Evolutionary conservation across 139 green algal species (phyloP).

Genomic region (Bryopsis sp.): DNA sequence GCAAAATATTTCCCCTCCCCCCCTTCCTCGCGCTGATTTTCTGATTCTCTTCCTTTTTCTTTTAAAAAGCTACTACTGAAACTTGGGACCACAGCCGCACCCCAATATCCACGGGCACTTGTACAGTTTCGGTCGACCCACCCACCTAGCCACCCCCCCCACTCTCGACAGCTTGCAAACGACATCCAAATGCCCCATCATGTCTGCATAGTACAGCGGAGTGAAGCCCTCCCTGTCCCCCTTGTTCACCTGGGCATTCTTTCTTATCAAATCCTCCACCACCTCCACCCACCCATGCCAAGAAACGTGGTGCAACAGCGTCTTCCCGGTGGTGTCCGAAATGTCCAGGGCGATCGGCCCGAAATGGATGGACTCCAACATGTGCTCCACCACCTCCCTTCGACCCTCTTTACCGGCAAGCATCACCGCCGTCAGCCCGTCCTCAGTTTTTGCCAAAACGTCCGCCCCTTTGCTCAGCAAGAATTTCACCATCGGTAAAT

Average conservation of each 20-base stretch:
- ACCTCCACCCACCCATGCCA: not conserved
- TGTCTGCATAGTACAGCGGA: conserved; percentile 16
- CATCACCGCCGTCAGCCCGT: not conserved
- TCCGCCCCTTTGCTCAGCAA: not conserved
- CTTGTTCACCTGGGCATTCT: not conserved
- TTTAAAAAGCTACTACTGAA: too few species aligned
- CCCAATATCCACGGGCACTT: too few species aligned
- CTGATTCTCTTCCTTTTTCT: too few species aligned
- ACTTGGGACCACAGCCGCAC: too few species aligned
- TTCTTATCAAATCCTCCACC: conserved; percentile 9
- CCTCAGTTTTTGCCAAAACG: not conserved
- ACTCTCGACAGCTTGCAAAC: not conserved
- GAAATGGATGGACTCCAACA: not conserved
- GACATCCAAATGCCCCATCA: conserved; percentile 1
- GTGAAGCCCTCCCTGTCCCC: conserved; percentile 7
- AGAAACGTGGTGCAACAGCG: conserved; percentile 8
- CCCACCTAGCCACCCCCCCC: conserved; percentile 8
- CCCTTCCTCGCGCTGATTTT: too few species aligned
- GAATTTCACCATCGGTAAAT: not conserved
- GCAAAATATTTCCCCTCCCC: too few species aligned
- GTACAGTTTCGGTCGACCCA: conserved; percentile 1
- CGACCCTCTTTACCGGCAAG: not conserved
- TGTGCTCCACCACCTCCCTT: not conserved
- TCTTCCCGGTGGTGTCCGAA: not conserved
- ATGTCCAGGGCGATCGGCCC: not conserved